Percentiles rank a stretch among this genome's conserved stretches.
These are phyloP conservation scores for Brasilioporus rufonigricans DNA, from an alignment of 768 basidiomycete genomes.

Conservation along the genomic window DNA sequence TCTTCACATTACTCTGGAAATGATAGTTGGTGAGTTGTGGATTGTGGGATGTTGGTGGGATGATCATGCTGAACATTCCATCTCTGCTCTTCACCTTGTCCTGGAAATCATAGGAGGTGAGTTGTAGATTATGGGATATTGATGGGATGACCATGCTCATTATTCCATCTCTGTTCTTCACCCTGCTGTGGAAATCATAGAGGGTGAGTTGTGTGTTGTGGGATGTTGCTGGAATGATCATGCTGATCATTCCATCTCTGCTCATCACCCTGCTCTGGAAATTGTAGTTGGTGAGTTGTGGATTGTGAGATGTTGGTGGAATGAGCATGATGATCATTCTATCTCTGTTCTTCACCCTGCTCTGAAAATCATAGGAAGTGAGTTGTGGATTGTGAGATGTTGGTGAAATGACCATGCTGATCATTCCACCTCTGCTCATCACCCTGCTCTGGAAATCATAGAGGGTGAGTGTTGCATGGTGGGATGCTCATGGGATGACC, in stretches of 20 bases:
- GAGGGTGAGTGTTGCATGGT: background rate
- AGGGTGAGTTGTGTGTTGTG: background rate
- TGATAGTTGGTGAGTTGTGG: background rate
- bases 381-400: background rate
- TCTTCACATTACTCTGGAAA: background rate
- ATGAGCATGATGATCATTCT: no score
- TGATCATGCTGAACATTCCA: no score
- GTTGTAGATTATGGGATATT: no score
- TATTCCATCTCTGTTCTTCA: no score
- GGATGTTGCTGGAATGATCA: no score
- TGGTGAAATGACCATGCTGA: no score
- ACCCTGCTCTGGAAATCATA: background rate
- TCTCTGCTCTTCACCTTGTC: background rate
- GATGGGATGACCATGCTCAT: no score
- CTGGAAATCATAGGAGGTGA: no score
- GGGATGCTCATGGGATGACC: no score
- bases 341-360: background rate
- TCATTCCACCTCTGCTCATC: background rate
- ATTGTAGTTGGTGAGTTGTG: background rate
- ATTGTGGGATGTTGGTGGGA: background rate
- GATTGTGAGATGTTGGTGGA: background rate
- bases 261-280: background rate
- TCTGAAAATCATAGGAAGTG: background rate
- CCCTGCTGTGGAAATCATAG: background rate
- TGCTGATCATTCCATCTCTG: no score